Percentiles rank a stretch among this genome's conserved stretches.
Evolutionary conservation across 2,329 filamentous ascomycete genomes (phyloP).

Genomic region (Fusarium lyarnte): DNA sequence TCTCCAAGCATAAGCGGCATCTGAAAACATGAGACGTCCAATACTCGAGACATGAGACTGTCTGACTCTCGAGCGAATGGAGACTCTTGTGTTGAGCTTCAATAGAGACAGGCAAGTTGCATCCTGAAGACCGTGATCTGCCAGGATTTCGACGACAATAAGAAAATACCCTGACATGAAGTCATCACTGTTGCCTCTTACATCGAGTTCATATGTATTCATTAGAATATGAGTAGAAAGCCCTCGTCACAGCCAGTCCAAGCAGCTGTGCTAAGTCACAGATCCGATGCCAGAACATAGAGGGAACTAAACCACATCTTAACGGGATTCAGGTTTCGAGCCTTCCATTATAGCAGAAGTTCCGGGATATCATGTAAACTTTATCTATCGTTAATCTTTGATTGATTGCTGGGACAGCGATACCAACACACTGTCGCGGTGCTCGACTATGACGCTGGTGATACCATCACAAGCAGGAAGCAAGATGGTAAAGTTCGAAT

Average conservation of each 20-base stretch:
- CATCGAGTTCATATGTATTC: fast-evolving
- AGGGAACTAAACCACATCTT: background rate
- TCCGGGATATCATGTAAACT: fast-evolving
- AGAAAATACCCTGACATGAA: fast-evolving
- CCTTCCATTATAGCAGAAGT: background rate
- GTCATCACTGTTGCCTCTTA: fast-evolving
- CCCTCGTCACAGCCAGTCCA: fast-evolving
- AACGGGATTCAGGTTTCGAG: fast-evolving
- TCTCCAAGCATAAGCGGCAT: background rate
- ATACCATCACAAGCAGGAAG: too few species aligned
- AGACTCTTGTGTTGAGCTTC: background rate
- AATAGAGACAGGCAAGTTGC: background rate
- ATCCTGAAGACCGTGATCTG: background rate
- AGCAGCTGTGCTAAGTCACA: background rate
- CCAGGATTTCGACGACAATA: background rate
- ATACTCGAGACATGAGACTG: background rate
- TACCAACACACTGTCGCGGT: fast-evolving
- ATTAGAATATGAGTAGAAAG: background rate
- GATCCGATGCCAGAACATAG: background rate
- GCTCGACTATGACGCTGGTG: background rate
- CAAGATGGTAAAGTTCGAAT: background rate
- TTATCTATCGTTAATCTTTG: fast-evolving
- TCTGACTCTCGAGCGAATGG: background rate
- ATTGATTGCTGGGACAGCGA: too few species aligned
- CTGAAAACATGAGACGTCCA: background rate